Evolutionary conservation across 768 basidiomycete species (phyloP).

Genomic region (Amanita rubescens): DNA sequence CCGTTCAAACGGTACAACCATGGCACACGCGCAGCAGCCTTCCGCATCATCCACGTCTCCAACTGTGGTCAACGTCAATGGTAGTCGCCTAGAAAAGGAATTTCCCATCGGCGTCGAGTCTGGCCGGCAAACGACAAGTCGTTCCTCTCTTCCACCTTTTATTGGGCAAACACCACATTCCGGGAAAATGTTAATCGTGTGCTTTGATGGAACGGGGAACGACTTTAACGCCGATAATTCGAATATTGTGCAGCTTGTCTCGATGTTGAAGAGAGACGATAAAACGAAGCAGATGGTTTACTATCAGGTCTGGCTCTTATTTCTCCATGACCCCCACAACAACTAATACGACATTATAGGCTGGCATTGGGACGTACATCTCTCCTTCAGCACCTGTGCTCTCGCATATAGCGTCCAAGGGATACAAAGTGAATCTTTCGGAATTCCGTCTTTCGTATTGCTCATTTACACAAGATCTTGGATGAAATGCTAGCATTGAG

Average conservation of each 20-base stretch:
- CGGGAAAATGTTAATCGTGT: not conserved
- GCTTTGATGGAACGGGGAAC: conserved; percentile 56
- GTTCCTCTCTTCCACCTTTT: not conserved
- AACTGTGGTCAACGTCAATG: not conserved
- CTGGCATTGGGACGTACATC: conserved; percentile 50
- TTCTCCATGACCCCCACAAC: not conserved
- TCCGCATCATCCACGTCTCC: not conserved
- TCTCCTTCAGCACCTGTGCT: conserved; percentile 36
- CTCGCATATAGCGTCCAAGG: conserved; percentile 31
- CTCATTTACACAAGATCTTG: conserved; percentile 11
- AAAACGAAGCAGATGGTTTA: conserved; percentile 43
- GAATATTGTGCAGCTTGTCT: conserved; percentile 44
- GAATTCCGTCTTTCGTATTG: not conserved
- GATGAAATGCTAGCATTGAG: conserved; percentile 43
- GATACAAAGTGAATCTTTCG: conserved; percentile 29
- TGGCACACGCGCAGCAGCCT: not conserved
- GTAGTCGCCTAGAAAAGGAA: no score
- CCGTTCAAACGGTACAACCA: not conserved
- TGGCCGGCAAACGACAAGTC: no score
- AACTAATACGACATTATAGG: conserved; percentile 19
- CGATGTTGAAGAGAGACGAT: conserved; percentile 46
- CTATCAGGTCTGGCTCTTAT: conserved; percentile 35
- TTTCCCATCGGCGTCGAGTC: no score
- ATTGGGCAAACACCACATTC: not conserved
- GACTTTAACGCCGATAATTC: conserved; percentile 32